These are phyloP conservation scores for Vigna angularis DNA, from an alignment of 306 rosid species.

Conservation along the genomic window DNA sequence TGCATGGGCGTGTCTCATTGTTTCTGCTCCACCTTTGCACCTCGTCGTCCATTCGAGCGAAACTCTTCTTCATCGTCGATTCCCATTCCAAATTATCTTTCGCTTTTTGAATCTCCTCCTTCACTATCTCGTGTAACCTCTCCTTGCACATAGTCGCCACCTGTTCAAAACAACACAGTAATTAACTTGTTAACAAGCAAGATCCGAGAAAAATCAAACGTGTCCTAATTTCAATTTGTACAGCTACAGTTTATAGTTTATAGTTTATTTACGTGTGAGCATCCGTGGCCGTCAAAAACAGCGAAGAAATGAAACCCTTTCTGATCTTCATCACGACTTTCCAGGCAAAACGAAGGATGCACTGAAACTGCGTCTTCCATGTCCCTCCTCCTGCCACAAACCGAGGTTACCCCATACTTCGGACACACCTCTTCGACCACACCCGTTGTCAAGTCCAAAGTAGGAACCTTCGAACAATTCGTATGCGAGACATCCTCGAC, in stretches of 20 bases:
- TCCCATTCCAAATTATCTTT: conserved; percentile 44
- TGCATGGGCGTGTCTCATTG: conserved; percentile 40
- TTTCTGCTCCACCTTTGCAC: conserved; percentile 41
- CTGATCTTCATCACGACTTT: background rate
- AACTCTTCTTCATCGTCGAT: conserved; percentile 49
- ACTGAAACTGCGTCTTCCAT: conserved; percentile 91
- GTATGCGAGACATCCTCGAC: background rate
- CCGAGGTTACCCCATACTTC: conserved; percentile 74
- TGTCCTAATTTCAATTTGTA: too few species aligned
- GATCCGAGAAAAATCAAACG: conserved; percentile 3
- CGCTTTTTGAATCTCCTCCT: conserved; percentile 30
- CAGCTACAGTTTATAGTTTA: too few species aligned
- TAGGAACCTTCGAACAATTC: background rate
- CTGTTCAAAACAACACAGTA: background rate
- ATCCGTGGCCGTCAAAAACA: conserved; percentile 92
- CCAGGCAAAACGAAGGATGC: conserved; percentile 48
- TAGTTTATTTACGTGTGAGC: conserved; percentile 72
- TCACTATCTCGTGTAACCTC: conserved; percentile 45
- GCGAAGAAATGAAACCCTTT: conserved; percentile 63
- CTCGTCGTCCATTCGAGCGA: conserved; percentile 52
- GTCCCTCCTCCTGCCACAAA: conserved; percentile 89
- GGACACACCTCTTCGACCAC: conserved; percentile 30
- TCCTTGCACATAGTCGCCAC: conserved; percentile 55
- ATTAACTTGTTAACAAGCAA: background rate
- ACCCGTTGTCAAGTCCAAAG: background rate